These are phyloP conservation scores for Chaetomidium leptoderma DNA, from an alignment of 495 filamentous ascomycete species.

Conservation along the genomic window DNA sequence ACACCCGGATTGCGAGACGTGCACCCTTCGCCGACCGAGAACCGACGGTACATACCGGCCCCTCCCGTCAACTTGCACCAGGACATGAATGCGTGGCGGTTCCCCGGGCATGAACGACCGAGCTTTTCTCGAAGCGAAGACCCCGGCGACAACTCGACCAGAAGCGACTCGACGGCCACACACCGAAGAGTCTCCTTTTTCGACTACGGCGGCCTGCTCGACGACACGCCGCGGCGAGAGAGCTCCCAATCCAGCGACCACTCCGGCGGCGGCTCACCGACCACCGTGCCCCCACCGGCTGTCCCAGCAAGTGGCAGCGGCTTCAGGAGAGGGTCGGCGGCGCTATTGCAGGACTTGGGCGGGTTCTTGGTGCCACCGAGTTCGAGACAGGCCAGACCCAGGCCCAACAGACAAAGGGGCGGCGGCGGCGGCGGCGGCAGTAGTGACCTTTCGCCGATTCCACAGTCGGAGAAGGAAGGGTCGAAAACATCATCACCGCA, in stretches of 20 bases:
- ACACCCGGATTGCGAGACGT: constrained; percentile 52
- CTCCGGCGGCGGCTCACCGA: constrained; percentile 27
- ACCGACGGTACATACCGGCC: constrained; percentile 28
- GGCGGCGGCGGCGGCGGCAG: constrained; percentile 21
- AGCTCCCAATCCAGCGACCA: constrained; percentile 33
- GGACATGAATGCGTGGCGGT: constrained; percentile 40
- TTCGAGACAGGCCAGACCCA: constrained; percentile 10
- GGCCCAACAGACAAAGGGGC: not conserved
- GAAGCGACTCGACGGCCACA: constrained; percentile 37
- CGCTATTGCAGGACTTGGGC: constrained; percentile 57
- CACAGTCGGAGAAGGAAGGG: constrained; percentile 29
- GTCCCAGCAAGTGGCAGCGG: constrained; percentile 35
- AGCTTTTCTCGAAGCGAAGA: constrained; percentile 35
- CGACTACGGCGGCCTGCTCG: constrained; percentile 64
- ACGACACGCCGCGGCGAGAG: constrained; percentile 36
- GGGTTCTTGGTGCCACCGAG: constrained; percentile 43
- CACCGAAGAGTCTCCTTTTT: constrained; percentile 61
- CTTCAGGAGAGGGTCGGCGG: constrained; percentile 45
- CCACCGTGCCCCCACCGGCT: constrained; percentile 29
- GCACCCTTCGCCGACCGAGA: constrained; percentile 23
- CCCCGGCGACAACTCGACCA: constrained; percentile 24
- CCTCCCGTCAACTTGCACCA: constrained; percentile 27
- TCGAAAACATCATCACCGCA: not conserved
- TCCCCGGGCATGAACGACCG: constrained; percentile 28
- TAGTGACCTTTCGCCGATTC: constrained; percentile 34